These are phyloP conservation scores for Curvularia hawaiiensis DNA, from an alignment of 2,329 filamentous ascomycete genomes.

Conservation along the genomic window DNA sequence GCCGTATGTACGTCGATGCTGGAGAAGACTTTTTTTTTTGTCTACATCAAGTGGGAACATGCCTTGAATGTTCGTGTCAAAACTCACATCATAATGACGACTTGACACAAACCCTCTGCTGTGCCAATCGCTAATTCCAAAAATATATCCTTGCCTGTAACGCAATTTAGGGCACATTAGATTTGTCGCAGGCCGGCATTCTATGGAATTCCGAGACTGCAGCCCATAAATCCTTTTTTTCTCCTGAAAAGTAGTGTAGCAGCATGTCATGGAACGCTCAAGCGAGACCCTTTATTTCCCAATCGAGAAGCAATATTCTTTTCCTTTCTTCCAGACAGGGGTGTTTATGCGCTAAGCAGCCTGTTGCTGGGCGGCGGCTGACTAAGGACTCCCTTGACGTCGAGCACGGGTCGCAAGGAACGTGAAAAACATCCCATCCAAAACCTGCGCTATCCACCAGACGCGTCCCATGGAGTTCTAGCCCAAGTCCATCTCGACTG, in stretches of 20 bases:
- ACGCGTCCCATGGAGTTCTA: slow-evolving; percentile 18
- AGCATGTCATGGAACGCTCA: background rate
- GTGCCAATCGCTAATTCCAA: background rate
- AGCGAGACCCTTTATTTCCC: slow-evolving; percentile 1
- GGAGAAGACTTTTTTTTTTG: background rate
- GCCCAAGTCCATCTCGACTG: slow-evolving; percentile 9
- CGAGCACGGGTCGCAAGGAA: slow-evolving; percentile 17
- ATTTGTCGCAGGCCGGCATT: background rate
- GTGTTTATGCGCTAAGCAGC: background rate
- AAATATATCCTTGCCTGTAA: background rate
- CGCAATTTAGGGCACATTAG: background rate
- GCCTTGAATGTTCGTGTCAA: too few species aligned
- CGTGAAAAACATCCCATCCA: slow-evolving; percentile 18
- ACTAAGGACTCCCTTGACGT: slow-evolving; percentile 16
- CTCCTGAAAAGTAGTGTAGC: too few species aligned
- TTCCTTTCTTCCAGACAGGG: background rate
- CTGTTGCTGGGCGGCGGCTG: slow-evolving; percentile 14
- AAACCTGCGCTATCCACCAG: slow-evolving; percentile 8
- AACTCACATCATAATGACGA: background rate
- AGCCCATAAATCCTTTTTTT: background rate
- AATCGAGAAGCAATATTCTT: background rate
- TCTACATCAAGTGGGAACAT: background rate
- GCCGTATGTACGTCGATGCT: background rate
- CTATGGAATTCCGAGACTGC: background rate
- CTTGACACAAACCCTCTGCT: background rate